Evolutionary conservation across 2,329 filamentous ascomycete species (phyloP), one percentile per base, ranked within the genome.

Genomic region (Botrytis cinerea): DNA sequence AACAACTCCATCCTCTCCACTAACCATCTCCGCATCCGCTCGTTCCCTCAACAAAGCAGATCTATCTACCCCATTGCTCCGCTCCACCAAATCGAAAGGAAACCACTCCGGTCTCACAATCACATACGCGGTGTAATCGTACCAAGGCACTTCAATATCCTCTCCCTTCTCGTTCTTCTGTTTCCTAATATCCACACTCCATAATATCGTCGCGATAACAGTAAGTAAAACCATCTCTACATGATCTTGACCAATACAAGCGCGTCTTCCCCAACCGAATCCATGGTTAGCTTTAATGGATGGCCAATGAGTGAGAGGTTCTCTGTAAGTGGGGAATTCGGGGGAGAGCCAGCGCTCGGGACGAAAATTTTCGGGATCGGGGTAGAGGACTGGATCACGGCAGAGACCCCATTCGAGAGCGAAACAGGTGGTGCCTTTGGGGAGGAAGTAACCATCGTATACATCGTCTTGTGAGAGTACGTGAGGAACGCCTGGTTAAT

Each of bases 401-500:
- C 75, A 74, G 43, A 80, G 76, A 38, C 77, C 76, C 76, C 77
- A 78, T 67, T 73, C 72, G 48, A 76, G 74, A 1, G 75, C 60
- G 22, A 76, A 69, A 32, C 88, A 84, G 0, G 85, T 85, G 1
- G 70, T 75, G n/a, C 59, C 73, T 57, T 75, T 75, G 10, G 76
- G 75, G 43, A 78, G 74, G 43, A 74, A 72, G 57, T 74, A 76
- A 18, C 75, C 75, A 40, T 86, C 82, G 45, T 89, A 90, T 28
- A 84, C 81, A 72, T 90, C 88, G 67, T 90, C 88, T 69, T 85
- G 80, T 1, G 85, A 82, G 20, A 86, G 83, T 59, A 82, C 83
- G 78, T 90, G 88, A 3, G 88, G 88, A 46, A 90, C 85, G 5
- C 85, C 86, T 84, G 12, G 82, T 83, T 7, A 86, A 80, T 85